A percentile compares a stretch with the other conserved stretches of the same genome.
Conservation (phyloP, 441 rosid species). For the Isatis lusitanica region DNA sequence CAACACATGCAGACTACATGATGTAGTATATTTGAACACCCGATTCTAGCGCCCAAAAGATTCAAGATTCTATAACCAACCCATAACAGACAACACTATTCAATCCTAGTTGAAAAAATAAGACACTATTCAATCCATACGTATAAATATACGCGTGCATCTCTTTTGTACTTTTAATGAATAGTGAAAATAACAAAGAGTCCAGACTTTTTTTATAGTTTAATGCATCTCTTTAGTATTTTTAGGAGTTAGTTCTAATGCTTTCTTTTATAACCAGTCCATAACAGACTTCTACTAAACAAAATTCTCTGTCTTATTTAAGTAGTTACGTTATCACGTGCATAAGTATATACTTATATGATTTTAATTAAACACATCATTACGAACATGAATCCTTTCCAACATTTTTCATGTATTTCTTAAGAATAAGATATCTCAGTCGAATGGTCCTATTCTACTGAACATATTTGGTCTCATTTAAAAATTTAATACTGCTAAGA, state of each 20-base stretch:
- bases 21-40: neutral
- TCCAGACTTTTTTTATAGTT: neutral
- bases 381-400: neutral
- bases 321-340: neutral
- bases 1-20: too few species aligned
- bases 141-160: slow-evolving; percentile 22
- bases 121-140: slow-evolving; percentile 6
- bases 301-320: neutral
- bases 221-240: too few species aligned
- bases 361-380: neutral
- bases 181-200: neutral
- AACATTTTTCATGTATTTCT: neutral
- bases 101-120: neutral
- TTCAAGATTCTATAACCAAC: neutral
- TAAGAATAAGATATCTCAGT: neutral
- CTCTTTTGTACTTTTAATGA: neutral
- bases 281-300: neutral
- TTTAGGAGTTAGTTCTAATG: too few species aligned
- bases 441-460: slow-evolving; percentile 12
- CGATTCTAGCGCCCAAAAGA: slow-evolving; percentile 24
- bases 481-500: slow-evolving; percentile 2
- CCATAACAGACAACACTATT: neutral
- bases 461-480: neutral
- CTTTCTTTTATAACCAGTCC: too few species aligned
- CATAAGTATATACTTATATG: neutral